A percentile compares a stretch with the other conserved stretches of the same genome.
These are phyloP conservation scores for Ophiostoma tasmaniense DNA, from an alignment of 2,329 filamentous ascomycete genomes.

Conservation along the genomic window DNA sequence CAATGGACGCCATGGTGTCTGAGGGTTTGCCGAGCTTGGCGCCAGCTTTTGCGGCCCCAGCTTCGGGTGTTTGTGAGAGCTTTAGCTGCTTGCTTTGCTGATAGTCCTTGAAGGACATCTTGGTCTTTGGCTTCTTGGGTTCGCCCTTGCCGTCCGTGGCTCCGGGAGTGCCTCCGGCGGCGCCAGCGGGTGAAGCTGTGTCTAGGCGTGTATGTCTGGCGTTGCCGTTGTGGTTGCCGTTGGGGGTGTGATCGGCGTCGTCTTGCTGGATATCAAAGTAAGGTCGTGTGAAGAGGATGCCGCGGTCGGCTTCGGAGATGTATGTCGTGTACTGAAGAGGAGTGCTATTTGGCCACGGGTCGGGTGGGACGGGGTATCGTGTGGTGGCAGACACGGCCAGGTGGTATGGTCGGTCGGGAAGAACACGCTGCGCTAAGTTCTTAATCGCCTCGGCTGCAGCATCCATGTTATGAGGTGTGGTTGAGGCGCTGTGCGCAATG, in stretches of 20 bases:
- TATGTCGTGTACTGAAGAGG: slow-evolving; percentile 50
- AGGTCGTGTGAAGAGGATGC: slow-evolving; percentile 47
- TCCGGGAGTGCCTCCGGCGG: slow-evolving; percentile 21
- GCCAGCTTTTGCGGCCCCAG: slow-evolving; percentile 27
- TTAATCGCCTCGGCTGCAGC: slow-evolving; percentile 22
- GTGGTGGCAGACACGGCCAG: slow-evolving; percentile 41
- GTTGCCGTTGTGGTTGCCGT: slow-evolving; percentile 16
- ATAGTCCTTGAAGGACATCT: slow-evolving; percentile 51
- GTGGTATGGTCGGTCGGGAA: slow-evolving; percentile 33
- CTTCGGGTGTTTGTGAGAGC: slow-evolving; percentile 32
- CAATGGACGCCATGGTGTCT: slow-evolving; percentile 17
- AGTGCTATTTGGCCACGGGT: slow-evolving; percentile 36
- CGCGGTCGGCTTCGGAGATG: slow-evolving; percentile 49
- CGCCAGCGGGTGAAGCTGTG: background rate
- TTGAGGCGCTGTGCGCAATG: background rate
- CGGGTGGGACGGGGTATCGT: slow-evolving; percentile 38
- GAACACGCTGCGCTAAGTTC: slow-evolving; percentile 22
- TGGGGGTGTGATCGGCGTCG: slow-evolving; percentile 21
- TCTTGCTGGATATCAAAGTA: slow-evolving; percentile 51
- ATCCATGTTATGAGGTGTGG: slow-evolving; percentile 21
- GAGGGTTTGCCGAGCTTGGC: slow-evolving; percentile 15
- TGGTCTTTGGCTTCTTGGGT: slow-evolving; percentile 26
- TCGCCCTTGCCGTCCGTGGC: slow-evolving; percentile 22
- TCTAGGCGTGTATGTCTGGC: slow-evolving; percentile 24
- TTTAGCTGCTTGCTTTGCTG: slow-evolving; percentile 45